Evolutionary conservation across 2,329 filamentous ascomycete species (phyloP).

Genomic region (Pestalotiopsis sp.): DNA sequence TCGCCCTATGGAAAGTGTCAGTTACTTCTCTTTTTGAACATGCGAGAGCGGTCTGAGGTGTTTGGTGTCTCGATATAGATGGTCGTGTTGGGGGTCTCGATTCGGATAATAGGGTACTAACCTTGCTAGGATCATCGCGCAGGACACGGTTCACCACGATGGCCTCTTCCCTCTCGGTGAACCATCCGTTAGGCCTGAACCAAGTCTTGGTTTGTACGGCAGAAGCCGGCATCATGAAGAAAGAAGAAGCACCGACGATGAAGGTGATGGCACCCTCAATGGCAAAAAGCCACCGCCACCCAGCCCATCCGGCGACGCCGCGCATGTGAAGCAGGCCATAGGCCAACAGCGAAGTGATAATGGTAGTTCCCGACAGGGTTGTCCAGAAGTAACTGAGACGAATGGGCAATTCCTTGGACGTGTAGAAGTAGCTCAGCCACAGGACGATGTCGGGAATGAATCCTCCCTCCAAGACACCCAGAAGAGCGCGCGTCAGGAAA

Average conservation of each 20-base stretch:
- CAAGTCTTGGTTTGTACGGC: slow-evolving; percentile 51
- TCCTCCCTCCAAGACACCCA: slow-evolving; percentile 29
- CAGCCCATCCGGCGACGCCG: slow-evolving; percentile 38
- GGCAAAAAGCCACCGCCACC: slow-evolving; percentile 54
- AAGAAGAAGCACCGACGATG: slow-evolving; percentile 50
- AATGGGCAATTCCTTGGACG: slow-evolving; percentile 39
- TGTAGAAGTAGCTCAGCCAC: slow-evolving; percentile 38
- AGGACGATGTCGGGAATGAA: slow-evolving; percentile 37
- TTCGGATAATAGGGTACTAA: too few species aligned
- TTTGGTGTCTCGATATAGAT: too few species aligned
- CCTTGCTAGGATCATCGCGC: slow-evolving; percentile 60
- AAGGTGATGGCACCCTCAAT: slow-evolving; percentile 60
- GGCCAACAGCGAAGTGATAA: slow-evolving; percentile 39
- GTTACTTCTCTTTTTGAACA: too few species aligned
- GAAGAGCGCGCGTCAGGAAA: slow-evolving; percentile 7
- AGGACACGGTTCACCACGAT: slow-evolving; percentile 61
- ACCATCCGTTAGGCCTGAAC: slow-evolving; percentile 58
- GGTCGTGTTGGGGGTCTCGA: too few species aligned
- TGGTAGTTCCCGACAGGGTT: slow-evolving; percentile 33
- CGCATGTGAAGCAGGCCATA: slow-evolving; percentile 40
- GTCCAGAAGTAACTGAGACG: slow-evolving; percentile 43
- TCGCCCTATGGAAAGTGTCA: slow-evolving; percentile 36
- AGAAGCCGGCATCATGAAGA: slow-evolving; percentile 55
- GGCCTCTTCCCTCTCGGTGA: slow-evolving; percentile 56
- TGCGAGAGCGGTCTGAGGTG: too few species aligned